A percentile compares a stretch with the other conserved stretches of the same genome.
phyloP scores from a whole-genome alignment of 2,329 filamentous ascomycete genomes.

The Sarocladium strictum region DNA sequence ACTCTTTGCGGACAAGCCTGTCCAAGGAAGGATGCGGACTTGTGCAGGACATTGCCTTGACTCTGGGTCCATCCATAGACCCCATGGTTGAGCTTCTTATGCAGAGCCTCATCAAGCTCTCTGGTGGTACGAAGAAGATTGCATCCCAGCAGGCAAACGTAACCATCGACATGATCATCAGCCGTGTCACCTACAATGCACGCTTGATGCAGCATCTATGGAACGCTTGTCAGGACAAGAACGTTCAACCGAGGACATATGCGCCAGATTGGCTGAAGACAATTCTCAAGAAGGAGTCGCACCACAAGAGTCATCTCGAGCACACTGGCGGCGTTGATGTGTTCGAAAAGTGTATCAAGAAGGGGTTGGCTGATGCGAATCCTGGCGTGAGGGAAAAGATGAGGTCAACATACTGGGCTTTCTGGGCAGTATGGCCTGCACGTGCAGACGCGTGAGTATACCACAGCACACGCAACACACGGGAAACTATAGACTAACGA shows the following conservation, averaged over 20 bases:
- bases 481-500: slow-evolving; percentile 9
- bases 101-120: slow-evolving; percentile 84
- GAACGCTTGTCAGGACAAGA: slow-evolving; percentile 84
- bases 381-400: slow-evolving; percentile 83
- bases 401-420: slow-evolving; percentile 82
- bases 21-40: slow-evolving; percentile 80
- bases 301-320: slow-evolving; percentile 78
- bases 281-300: slow-evolving; percentile 67
- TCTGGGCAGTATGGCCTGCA: slow-evolving; percentile 69
- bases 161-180: slow-evolving; percentile 75
- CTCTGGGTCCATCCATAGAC: slow-evolving; percentile 73
- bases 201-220: slow-evolving; percentile 83
- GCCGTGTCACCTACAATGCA: slow-evolving; percentile 70
- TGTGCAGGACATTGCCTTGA: slow-evolving; percentile 76
- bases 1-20: slow-evolving; percentile 80
- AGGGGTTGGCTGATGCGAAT: slow-evolving; percentile 83
- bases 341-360: slow-evolving; percentile 83
- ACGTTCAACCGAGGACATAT: slow-evolving; percentile 77
- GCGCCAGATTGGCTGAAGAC: slow-evolving; percentile 80
- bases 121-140: slow-evolving; percentile 88
- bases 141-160: slow-evolving; percentile 75
- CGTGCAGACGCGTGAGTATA: slow-evolving; percentile 63
- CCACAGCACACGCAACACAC: background rate
- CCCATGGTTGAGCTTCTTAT: slow-evolving; percentile 85
- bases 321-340: slow-evolving; percentile 77